Evolutionary conservation across 1,284 basidiomycete genomes (phyloP).

Genomic region (Ustilago xerochloae): DNA sequence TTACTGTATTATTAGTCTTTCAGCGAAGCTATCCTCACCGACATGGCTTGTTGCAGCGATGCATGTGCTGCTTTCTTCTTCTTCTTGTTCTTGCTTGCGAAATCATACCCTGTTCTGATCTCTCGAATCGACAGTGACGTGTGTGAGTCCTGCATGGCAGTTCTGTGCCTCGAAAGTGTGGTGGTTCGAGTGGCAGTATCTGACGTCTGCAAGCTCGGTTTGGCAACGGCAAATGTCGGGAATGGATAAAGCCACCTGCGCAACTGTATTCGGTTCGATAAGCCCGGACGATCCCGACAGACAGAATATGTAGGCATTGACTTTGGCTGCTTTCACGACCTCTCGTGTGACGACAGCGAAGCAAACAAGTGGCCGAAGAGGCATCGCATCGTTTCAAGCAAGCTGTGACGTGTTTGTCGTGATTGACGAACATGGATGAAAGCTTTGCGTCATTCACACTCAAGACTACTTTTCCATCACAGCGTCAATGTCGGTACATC

Average conservation of each 20-base stretch:
- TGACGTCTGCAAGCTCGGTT: background rate
- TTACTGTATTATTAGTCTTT: slow-evolving; percentile 26
- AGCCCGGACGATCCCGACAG: background rate
- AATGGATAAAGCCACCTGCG: background rate
- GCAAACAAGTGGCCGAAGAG: background rate
- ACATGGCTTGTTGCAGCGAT: background rate
- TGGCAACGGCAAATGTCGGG: background rate
- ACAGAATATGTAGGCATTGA: too few species aligned
- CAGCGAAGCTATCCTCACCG: background rate
- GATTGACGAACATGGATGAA: too few species aligned
- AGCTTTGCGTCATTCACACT: too few species aligned
- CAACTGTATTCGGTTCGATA: background rate
- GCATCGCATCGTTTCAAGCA: too few species aligned
- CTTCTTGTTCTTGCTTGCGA: background rate
- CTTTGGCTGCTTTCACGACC: background rate
- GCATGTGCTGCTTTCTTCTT: too few species aligned
- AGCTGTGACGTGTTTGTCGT: too few species aligned
- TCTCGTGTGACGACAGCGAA: background rate
- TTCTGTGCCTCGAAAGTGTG: too few species aligned
- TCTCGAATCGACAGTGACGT: too few species aligned
- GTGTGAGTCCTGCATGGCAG: too few species aligned
- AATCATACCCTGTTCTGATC: slow-evolving; percentile 6
- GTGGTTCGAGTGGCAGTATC: background rate
- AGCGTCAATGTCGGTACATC: too few species aligned
- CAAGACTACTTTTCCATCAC: too few species aligned